Conservation (phyloP, 192 early-diverging fungal species). For the Backusella liffmaniae region DNA sequence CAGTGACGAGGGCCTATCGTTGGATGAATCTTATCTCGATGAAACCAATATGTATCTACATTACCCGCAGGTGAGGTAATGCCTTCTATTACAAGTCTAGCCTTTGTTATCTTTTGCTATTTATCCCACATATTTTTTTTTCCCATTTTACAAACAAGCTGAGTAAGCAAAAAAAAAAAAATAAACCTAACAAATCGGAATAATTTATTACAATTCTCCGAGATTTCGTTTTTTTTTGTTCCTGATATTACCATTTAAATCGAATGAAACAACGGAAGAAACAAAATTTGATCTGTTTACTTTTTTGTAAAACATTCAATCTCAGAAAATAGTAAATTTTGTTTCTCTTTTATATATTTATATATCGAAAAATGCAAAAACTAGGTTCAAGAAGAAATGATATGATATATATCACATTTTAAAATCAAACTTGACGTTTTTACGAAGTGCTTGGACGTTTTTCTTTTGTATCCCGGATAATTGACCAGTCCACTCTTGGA, state of each 20-base stretch:
- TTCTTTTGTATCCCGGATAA: no score
- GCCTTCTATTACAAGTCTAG: not conserved
- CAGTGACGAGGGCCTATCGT: not conserved
- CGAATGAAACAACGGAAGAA: not conserved
- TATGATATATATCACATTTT: not conserved
- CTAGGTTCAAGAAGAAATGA: not conserved
- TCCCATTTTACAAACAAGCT: not conserved
- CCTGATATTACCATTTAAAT: constrained; percentile 8
- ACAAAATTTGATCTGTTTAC: not conserved
- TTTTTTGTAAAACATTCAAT: not conserved
- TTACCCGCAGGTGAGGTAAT: not conserved
- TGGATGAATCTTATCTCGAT: not conserved
- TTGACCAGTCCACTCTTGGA: no score
- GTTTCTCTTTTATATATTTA: not conserved
- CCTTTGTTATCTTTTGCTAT: not conserved
- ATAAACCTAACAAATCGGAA: not conserved
- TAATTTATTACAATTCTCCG: not conserved
- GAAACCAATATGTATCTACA: not conserved
- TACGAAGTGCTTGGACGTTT: no score
- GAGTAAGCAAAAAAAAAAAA: not conserved
- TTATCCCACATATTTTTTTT: not conserved
- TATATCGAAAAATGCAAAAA: not conserved
- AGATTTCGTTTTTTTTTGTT: not conserved
- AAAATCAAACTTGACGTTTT: no score
- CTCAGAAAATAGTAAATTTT: constrained; percentile 3